These are phyloP conservation scores for Soucietia sequanensis DNA, from an alignment of 805 yeast genomes.

Conservation along the genomic window DNA sequence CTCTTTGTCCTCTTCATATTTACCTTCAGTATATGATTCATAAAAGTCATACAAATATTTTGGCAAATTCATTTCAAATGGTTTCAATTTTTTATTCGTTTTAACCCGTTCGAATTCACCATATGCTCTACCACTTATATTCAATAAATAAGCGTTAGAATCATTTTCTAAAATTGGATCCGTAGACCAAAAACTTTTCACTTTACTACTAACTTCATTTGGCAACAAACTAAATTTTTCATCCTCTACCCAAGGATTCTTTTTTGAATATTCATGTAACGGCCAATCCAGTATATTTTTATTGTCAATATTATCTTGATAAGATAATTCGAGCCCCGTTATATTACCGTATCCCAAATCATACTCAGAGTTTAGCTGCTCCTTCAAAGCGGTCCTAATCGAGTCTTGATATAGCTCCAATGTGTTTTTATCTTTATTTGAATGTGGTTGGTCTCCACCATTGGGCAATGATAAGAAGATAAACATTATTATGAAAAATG, in stretches of 20 bases:
- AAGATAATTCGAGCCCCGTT: conserved; percentile 70
- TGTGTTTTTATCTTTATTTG: conserved; percentile 23
- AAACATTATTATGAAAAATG: conserved; percentile 34
- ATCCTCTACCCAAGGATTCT: conserved; percentile 44
- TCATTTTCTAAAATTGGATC: conserved; percentile 11
- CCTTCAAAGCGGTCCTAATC: conserved; percentile 13
- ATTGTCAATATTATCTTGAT: conserved; percentile 52
- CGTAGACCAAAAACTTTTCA: conserved; percentile 54
- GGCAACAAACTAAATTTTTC: conserved; percentile 62
- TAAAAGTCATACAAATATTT: conserved; percentile 28
- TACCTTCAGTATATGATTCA: conserved; percentile 20
- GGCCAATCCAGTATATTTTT: conserved; percentile 57
- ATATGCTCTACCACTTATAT: conserved; percentile 32
- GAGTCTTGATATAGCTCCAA: conserved; percentile 22
- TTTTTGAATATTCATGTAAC: conserved; percentile 41
- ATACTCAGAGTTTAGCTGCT: conserved; percentile 43
- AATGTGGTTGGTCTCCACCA: conserved; percentile 27
- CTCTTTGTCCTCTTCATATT: conserved; percentile 23
- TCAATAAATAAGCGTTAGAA: conserved; percentile 26
- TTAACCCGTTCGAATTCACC: conserved; percentile 27
- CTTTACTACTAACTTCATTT: conserved; percentile 46
- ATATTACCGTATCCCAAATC: conserved; percentile 61
- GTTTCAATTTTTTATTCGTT: conserved; percentile 8
- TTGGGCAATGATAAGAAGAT: conserved; percentile 31
- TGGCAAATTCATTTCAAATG: conserved; percentile 24